These are phyloP conservation scores for Microbotryomycetes sp. DNA, from an alignment of 1,284 basidiomycete genomes.

Conservation along the genomic window DNA sequence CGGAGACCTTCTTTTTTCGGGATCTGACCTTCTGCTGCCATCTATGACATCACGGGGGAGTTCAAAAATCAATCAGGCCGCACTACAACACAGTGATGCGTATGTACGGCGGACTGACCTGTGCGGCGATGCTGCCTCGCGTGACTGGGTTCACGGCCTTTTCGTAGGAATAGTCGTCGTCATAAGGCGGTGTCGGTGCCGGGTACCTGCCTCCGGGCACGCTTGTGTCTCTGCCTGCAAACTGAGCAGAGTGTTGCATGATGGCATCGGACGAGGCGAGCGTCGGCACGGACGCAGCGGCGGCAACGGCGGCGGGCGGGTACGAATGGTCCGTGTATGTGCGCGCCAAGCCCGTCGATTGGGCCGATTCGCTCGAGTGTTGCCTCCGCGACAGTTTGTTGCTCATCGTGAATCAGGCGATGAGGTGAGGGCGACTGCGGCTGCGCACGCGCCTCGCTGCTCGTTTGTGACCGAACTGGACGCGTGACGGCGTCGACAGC, in stretches of 20 bases:
- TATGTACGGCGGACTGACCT: conserved; percentile 13
- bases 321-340: neutral
- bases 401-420: neutral
- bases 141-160: conserved; percentile 21
- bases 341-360: neutral
- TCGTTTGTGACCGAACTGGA: too few species aligned
- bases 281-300: too few species aligned
- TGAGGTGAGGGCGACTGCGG: too few species aligned
- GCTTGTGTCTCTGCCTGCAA: neutral
- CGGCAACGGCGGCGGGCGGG: conserved; percentile 7
- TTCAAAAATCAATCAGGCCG: neutral
- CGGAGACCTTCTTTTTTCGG: conserved; percentile 39
- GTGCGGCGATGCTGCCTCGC: conserved; percentile 33
- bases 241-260: neutral
- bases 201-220: neutral
- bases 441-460: too few species aligned
- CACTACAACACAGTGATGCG: neutral
- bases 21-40: conserved; percentile 38
- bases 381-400: neutral
- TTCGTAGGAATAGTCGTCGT: conserved; percentile 1
- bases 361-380: neutral
- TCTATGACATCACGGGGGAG: conserved; percentile 3
- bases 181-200: neutral
- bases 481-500: too few species aligned
- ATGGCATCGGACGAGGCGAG: neutral